Evolutionary conservation across 805 yeast species (phyloP).

Genomic region (Candida qinlingensis): DNA sequence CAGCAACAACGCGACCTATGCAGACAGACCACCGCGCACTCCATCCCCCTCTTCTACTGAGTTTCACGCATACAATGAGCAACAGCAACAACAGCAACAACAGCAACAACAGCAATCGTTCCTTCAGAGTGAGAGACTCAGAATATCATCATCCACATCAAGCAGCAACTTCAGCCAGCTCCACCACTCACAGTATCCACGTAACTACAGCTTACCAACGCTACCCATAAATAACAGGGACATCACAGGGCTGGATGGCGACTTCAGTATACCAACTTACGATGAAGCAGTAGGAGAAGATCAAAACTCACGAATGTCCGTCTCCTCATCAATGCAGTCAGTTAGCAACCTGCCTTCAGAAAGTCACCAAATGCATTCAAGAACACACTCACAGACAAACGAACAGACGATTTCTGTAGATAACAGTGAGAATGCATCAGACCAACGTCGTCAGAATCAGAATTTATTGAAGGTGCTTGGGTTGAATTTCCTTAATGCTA

Average conservation of each 20-base stretch:
- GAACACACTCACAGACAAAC: neutral
- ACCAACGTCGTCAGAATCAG: slow-evolving; percentile 4
- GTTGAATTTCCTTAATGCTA: slow-evolving; percentile 63
- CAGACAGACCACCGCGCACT: slow-evolving; percentile 38
- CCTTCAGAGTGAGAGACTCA: neutral
- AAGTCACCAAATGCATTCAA: neutral
- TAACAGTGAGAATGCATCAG: slow-evolving; percentile 7
- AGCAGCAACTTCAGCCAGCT: too few species aligned
- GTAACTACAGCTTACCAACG: neutral
- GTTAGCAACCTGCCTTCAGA: neutral
- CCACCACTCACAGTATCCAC: neutral
- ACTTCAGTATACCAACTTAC: slow-evolving; percentile 10
- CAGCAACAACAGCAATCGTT: slow-evolving; percentile 3
- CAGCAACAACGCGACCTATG: slow-evolving; percentile 25
- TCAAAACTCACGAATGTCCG: slow-evolving; percentile 4
- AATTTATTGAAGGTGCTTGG: slow-evolving; percentile 53
- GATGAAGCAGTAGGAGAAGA: slow-evolving; percentile 10
- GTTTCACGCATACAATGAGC: slow-evolving; percentile 18
- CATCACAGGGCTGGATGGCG: neutral
- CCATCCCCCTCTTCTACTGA: slow-evolving; percentile 24
- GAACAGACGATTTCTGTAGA: neutral
- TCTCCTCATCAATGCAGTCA: slow-evolving; percentile 3
- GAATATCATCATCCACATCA: neutral
- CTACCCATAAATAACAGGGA: neutral
- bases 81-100: slow-evolving; percentile 1